Conservation (phyloP, 441 rosid genomes). For the Populus trichocarpa region DNA sequence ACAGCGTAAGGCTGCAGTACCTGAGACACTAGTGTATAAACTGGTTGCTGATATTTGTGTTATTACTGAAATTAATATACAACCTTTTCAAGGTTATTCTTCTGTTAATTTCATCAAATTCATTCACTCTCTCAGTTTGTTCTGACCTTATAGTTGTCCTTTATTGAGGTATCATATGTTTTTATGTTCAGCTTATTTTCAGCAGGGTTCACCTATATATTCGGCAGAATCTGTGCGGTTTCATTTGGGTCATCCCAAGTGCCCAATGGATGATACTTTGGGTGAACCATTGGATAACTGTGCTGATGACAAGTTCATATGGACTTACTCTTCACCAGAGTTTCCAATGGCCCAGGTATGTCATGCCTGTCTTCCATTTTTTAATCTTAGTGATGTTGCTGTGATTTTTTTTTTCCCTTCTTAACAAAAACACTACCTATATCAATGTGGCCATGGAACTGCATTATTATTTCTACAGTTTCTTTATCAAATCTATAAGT, state of each 20-base stretch:
- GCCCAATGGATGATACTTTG: slow-evolving; percentile 24
- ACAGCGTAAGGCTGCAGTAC: slow-evolving; percentile 56
- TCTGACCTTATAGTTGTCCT: slow-evolving; percentile 4
- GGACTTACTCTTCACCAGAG: slow-evolving; percentile 85
- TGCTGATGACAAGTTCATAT: slow-evolving; percentile 44
- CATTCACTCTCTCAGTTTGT: background rate
- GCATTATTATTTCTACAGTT: background rate
- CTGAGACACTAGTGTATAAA: slow-evolving; percentile 81
- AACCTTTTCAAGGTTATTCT: slow-evolving; percentile 75
- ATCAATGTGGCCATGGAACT: background rate
- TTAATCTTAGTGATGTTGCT: background rate
- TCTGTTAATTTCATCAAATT: background rate
- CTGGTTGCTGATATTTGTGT: slow-evolving; percentile 64
- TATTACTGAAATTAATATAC: slow-evolving; percentile 62
- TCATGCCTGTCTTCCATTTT: background rate
- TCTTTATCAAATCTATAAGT: background rate
- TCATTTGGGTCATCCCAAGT: slow-evolving; percentile 57
- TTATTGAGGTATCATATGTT: slow-evolving; percentile 17
- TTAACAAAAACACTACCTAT: background rate
- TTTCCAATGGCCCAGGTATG: slow-evolving; percentile 86
- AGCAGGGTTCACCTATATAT: slow-evolving; percentile 68
- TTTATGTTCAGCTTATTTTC: slow-evolving; percentile 63
- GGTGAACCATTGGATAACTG: slow-evolving; percentile 29
- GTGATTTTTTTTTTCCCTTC: background rate
- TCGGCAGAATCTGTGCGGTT: slow-evolving; percentile 75